Conservation (phyloP, 768 basidiomycete species). For the Krasilnikovozyma curviuscula region DNA sequence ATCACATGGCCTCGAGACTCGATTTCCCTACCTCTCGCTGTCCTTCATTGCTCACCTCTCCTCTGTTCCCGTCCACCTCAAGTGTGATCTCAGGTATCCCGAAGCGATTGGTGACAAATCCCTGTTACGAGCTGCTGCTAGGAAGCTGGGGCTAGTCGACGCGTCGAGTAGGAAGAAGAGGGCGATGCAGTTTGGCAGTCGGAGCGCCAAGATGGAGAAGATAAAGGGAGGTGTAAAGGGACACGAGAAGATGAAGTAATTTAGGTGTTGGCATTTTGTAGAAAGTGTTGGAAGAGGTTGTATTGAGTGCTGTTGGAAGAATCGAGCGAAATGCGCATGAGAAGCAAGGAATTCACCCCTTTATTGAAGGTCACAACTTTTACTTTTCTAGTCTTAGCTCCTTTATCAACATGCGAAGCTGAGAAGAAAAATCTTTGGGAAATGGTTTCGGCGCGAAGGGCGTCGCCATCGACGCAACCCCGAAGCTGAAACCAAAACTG, state of each 20-base stretch:
- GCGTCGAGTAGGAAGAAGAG: slow-evolving; percentile 64
- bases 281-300: too few species aligned
- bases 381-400: too few species aligned
- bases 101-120: slow-evolving; percentile 80
- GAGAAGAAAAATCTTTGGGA: too few species aligned
- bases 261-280: too few species aligned
- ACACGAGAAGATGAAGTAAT: slow-evolving; percentile 11
- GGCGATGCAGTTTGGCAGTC: slow-evolving; percentile 90
- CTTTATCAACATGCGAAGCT: too few species aligned
- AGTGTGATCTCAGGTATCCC: slow-evolving; percentile 54
- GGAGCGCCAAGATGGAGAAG: slow-evolving; percentile 22
- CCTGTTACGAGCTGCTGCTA: slow-evolving; percentile 51
- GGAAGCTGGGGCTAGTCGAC: slow-evolving; percentile 51
- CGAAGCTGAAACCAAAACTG: too few species aligned
- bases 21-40: slow-evolving; percentile 78
- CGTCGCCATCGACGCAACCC: too few species aligned
- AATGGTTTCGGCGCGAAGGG: too few species aligned
- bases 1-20: slow-evolving; percentile 72
- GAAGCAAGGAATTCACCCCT: too few species aligned
- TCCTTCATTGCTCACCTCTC: slow-evolving; percentile 59
- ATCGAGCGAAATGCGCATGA: too few species aligned
- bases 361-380: too few species aligned
- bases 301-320: too few species aligned
- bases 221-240: slow-evolving; percentile 11
- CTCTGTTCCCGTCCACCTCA: slow-evolving; percentile 54